A percentile compares a stretch with the other conserved stretches of the same genome.
phyloP scores from a whole-genome alignment of 352 stramenopile species.

The Phytophthora citrophthora region DNA sequence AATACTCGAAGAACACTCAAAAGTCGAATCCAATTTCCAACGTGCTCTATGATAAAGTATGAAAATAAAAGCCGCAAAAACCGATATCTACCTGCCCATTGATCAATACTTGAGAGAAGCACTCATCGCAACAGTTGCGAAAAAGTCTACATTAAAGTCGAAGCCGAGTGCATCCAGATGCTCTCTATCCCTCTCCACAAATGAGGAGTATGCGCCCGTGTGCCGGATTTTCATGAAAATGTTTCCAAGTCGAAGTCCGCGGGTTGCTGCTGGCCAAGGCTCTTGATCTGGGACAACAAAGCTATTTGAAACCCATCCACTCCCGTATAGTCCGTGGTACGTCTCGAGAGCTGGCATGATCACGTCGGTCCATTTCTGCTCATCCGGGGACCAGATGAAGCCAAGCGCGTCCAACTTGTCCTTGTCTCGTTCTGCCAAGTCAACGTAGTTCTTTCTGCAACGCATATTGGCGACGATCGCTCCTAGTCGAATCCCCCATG shows the following conservation, averaged over 20 bases:
- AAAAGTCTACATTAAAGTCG: conserved; percentile 15
- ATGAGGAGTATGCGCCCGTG: conserved; percentile 45
- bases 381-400: conserved; percentile 57
- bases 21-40: too few species aligned
- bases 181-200: conserved; percentile 53
- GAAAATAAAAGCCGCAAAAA: too few species aligned
- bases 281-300: conserved; percentile 48
- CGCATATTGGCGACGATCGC: conserved; percentile 40
- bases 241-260: conserved; percentile 50
- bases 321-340: conserved; percentile 33
- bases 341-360: conserved; percentile 53
- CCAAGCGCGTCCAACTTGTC: conserved; percentile 53
- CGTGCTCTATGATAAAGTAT: too few species aligned
- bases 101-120: too few species aligned
- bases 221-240: conserved; percentile 62
- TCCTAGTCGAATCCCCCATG: conserved; percentile 24
- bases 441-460: conserved; percentile 42
- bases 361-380: conserved; percentile 55
- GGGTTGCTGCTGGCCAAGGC: conserved; percentile 45
- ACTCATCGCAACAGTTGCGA: too few species aligned
- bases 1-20: too few species aligned
- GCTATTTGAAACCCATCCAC: conserved; percentile 36
- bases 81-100: too few species aligned
- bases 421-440: conserved; percentile 37
- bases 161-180: conserved; percentile 54